These are phyloP conservation scores for Botrytis squamosa DNA, from an alignment of 2,329 filamentous ascomycete genomes.

Conservation along the genomic window DNA sequence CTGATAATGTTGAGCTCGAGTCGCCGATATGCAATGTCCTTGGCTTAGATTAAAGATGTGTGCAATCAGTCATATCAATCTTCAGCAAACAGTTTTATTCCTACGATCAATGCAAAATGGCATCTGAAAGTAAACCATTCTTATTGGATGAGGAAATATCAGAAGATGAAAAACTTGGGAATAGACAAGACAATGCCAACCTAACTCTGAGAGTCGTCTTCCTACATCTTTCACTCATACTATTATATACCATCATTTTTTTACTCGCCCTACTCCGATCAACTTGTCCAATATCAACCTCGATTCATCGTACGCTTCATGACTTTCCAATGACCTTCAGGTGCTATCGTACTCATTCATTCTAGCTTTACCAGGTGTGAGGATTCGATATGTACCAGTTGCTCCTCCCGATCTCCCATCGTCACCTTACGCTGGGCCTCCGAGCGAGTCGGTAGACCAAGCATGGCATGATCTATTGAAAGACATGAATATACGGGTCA, in stretches of 20 bases:
- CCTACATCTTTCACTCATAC: neutral
- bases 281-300: neutral
- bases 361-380: neutral
- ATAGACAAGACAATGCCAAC: too few species aligned
- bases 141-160: neutral
- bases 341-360: neutral
- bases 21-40: neutral
- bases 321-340: too few species aligned
- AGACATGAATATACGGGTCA: conserved; percentile 20
- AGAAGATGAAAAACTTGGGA: neutral
- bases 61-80: neutral
- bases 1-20: neutral
- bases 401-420: conserved; percentile 4
- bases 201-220: neutral
- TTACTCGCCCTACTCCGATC: neutral
- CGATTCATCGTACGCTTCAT: conserved; percentile 7
- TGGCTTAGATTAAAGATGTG: neutral
- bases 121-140: conserved; percentile 9
- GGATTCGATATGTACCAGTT: neutral
- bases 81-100: neutral
- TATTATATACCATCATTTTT: neutral
- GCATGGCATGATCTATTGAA: conserved; percentile 23
- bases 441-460: conserved; percentile 14
- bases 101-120: neutral
- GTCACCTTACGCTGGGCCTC: conserved; percentile 15